Conservation (phyloP, 1,284 basidiomycete species). For the Xerocomus cyaneibrunnescens region DNA sequence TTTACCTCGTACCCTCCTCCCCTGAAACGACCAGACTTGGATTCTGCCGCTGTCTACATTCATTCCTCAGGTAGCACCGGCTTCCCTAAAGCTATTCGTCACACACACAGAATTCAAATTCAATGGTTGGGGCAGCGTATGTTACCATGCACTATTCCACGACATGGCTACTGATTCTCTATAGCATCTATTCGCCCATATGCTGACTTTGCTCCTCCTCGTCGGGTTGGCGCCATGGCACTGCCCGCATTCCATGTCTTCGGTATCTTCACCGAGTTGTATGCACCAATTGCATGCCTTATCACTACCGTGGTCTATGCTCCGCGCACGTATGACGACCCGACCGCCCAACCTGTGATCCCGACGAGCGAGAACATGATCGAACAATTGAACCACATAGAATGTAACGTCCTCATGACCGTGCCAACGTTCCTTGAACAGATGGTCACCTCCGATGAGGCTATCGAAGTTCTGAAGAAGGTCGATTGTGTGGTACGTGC, state of each 20-base stretch:
- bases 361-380: slow-evolving; percentile 16
- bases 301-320: slow-evolving; percentile 18
- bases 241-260: slow-evolving; percentile 29
- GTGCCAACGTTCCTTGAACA: slow-evolving; percentile 29
- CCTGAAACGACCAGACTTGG: slow-evolving; percentile 13
- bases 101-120: slow-evolving; percentile 25
- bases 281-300: slow-evolving; percentile 13
- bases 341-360: slow-evolving; percentile 10
- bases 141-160: not conserved
- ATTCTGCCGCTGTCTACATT: slow-evolving; percentile 31
- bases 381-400: not conserved
- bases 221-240: slow-evolving; percentile 24
- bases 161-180: not conserved
- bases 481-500: slow-evolving; percentile 19
- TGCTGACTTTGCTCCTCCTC: slow-evolving; percentile 6
- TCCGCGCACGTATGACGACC: slow-evolving; percentile 7
- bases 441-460: slow-evolving; percentile 11
- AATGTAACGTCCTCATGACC: slow-evolving; percentile 14
- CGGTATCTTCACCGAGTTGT: slow-evolving; percentile 20
- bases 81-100: slow-evolving; percentile 36
- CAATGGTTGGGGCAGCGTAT: slow-evolving; percentile 27
- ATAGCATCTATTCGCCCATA: slow-evolving; percentile 5
- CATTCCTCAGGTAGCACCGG: slow-evolving; percentile 43
- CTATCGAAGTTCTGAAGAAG: slow-evolving; percentile 12
- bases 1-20: slow-evolving; percentile 32